Evolutionary conservation across 495 filamentous ascomycete species (phyloP).

Genomic region (Penicillium pancosmium): DNA sequence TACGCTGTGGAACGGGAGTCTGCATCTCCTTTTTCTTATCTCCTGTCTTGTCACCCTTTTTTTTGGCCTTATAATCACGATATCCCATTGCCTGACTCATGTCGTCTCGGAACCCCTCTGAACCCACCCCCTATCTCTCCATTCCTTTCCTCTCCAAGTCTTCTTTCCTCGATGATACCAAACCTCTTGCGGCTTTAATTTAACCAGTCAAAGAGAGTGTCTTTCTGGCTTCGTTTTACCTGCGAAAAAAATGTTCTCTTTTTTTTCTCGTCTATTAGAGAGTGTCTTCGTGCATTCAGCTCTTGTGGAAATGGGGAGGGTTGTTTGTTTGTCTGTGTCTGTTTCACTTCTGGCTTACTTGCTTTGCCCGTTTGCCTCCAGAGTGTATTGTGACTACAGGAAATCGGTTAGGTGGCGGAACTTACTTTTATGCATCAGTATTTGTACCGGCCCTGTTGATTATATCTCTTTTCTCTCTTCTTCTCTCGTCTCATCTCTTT

Average conservation of each 20-base stretch:
- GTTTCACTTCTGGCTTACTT: conserved; percentile 15
- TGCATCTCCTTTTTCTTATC: conserved; percentile 23
- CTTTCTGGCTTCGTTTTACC: conserved; percentile 38
- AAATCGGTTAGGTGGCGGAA: conserved; percentile 1
- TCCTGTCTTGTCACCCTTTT: conserved; percentile 10
- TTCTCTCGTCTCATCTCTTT: background rate
- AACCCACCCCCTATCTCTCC: conserved; percentile 10
- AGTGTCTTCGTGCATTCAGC: conserved; percentile 13
- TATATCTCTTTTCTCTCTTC: background rate
- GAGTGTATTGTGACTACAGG: background rate
- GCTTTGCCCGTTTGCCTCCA: conserved; percentile 3
- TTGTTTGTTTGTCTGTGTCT: background rate
- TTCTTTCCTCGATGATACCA: conserved; percentile 51
- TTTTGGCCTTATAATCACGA: conserved; percentile 39
- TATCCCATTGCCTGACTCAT: conserved; percentile 42
- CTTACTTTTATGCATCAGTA: background rate
- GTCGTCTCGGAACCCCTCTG: conserved; percentile 36
- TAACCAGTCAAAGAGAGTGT: conserved; percentile 38
- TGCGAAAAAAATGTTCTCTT: conserved; percentile 24
- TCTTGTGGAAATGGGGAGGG: background rate
- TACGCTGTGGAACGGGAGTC: conserved; percentile 25
- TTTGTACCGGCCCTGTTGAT: conserved; percentile 3
- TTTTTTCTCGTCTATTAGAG: conserved; percentile 14
- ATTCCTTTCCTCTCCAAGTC: conserved; percentile 30
- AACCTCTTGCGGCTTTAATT: conserved; percentile 38